Conservation (phyloP, 805 yeast genomes). For the Wickerhamomyces hampshirensis region DNA sequence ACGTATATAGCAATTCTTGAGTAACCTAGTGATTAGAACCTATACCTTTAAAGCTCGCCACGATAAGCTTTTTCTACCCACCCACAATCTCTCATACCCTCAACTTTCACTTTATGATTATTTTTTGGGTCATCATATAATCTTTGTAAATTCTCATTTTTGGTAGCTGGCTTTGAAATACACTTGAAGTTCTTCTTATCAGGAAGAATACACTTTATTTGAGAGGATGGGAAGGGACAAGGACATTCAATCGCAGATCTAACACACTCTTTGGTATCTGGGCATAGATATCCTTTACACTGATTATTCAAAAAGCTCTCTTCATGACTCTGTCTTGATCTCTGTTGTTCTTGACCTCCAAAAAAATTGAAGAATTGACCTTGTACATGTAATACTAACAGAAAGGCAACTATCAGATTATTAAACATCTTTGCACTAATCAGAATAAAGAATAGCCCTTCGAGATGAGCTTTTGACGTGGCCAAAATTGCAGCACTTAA, state of each 20-base stretch:
- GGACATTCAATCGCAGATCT: conserved; percentile 69
- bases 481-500: too few relatives aligned
- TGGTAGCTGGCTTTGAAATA: conserved; percentile 71
- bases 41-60: conserved; percentile 57
- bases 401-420: neutral
- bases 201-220: conserved; percentile 75
- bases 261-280: conserved; percentile 80
- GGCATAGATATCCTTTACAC: conserved; percentile 73
- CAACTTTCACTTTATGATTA: conserved; percentile 40
- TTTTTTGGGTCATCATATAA: conserved; percentile 41
- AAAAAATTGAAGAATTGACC: conserved; percentile 44
- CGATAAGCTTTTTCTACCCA: conserved; percentile 75
- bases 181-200: conserved; percentile 64
- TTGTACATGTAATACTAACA: conserved; percentile 11
- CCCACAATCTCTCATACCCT: conserved; percentile 72
- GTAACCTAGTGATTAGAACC: too few relatives aligned
- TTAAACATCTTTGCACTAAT: conserved; percentile 1
- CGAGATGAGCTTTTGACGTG: too few relatives aligned
- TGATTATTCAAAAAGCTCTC: conserved; percentile 32
- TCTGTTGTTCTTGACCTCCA: conserved; percentile 34
- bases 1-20: too few relatives aligned
- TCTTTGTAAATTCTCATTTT: conserved; percentile 30
- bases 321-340: conserved; percentile 29
- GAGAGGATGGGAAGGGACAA: conserved; percentile 84
- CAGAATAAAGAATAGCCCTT: too few relatives aligned